phyloP scores from a whole-genome alignment of 1,284 basidiomycete genomes.

The Ustilago hordei region DNA sequence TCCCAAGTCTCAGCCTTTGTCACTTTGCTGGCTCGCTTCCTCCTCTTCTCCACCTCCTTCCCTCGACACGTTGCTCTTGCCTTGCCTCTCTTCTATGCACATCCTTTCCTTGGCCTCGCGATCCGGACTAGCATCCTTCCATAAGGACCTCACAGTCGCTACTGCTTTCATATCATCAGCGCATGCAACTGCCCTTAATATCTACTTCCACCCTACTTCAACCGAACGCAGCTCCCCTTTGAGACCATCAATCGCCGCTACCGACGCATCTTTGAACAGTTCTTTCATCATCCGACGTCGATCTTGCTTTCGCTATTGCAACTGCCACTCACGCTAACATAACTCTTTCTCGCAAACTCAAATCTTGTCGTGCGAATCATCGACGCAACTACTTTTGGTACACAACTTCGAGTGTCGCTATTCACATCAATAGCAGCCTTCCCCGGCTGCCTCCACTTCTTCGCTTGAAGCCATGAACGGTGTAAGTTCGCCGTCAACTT shows the following conservation, averaged over 20 bases:
- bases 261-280: neutral
- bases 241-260: neutral
- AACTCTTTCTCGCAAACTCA: neutral
- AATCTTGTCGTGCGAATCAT: neutral
- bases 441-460: slow-evolving; percentile 31
- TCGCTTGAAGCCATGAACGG: slow-evolving; percentile 40
- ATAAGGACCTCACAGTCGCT: neutral
- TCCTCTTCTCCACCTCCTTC: neutral
- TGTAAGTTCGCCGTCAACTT: slow-evolving; percentile 13
- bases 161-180: neutral
- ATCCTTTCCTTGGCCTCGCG: neutral
- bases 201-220: slow-evolving; percentile 5
- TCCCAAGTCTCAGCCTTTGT: neutral
- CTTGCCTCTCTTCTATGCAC: neutral
- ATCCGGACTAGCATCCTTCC: neutral
- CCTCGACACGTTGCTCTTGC: neutral
- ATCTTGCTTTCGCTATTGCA: neutral
- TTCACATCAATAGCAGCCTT: slow-evolving; percentile 12
- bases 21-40: slow-evolving; percentile 1
- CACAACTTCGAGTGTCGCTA: neutral
- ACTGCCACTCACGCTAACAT: neutral
- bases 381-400: neutral
- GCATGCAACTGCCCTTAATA: neutral
- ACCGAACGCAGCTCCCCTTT: neutral
- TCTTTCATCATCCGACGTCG: slow-evolving; percentile 10